Evolutionary conservation across 305 asterid species (phyloP).

Genomic region (Plantago coronopus): DNA sequence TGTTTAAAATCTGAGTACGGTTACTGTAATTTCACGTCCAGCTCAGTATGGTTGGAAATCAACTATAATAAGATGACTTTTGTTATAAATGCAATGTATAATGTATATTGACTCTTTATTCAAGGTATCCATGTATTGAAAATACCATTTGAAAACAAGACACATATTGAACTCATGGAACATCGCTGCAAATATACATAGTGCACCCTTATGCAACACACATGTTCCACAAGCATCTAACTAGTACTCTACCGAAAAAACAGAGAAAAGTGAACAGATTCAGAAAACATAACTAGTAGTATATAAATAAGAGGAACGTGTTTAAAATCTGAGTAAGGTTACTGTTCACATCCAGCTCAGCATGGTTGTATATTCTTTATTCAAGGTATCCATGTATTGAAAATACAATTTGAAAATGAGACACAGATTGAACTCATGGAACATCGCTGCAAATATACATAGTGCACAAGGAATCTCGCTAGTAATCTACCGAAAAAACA

Average conservation of each 20-base stretch:
- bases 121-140: slow-evolving; percentile 6
- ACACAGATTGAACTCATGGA: background rate
- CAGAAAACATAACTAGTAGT: slow-evolving; percentile 3
- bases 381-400: slow-evolving; percentile 4
- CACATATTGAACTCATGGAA: background rate
- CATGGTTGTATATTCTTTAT: too few species aligned
- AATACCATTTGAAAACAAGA: slow-evolving; percentile 13
- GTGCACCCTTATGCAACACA: slow-evolving; percentile 16
- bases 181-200: slow-evolving; percentile 17
- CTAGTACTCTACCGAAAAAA: slow-evolving; percentile 8
- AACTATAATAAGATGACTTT: too few species aligned
- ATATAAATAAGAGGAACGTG: too few species aligned
- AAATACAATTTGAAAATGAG: slow-evolving; percentile 11
- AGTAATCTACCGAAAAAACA: slow-evolving; percentile 10
- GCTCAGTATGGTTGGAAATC: too few species aligned
- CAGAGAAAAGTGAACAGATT: slow-evolving; percentile 4
- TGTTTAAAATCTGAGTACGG: too few species aligned
- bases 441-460: slow-evolving; percentile 17
- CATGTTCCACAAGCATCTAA: slow-evolving; percentile 7
- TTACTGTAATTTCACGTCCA: too few species aligned
- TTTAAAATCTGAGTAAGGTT: too few species aligned
- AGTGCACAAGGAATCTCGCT: slow-evolving; percentile 13
- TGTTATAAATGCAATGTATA: too few species aligned
- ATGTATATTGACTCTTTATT: too few species aligned
- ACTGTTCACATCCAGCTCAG: too few species aligned